Percentiles rank a stretch among this genome's conserved stretches.
Conservation (phyloP, 2,329 filamentous ascomycete species). For the Ceratocystis albifundus region DNA sequence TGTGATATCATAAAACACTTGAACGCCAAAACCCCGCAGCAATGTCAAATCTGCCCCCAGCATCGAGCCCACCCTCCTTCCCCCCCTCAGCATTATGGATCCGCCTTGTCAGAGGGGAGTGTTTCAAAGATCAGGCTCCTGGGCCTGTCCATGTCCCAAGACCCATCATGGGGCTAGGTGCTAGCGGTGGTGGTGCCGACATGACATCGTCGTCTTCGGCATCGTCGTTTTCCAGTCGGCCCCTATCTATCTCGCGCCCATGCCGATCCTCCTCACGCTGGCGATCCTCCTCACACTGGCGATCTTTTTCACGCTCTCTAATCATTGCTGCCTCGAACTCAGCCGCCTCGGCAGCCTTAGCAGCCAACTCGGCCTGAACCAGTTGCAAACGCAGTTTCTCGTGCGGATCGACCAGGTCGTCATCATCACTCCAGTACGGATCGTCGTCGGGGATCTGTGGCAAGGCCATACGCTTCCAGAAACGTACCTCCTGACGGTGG, state of each 20-base stretch:
- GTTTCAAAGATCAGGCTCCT: background rate
- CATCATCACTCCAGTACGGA: conserved; percentile 52
- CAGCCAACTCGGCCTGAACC: conserved; percentile 30
- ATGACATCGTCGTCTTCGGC: conserved; percentile 2
- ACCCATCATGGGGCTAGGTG: conserved; percentile 17
- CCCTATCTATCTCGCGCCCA: background rate
- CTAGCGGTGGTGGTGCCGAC: conserved; percentile 14
- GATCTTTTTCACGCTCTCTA: conserved; percentile 25
- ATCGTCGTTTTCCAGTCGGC: background rate
- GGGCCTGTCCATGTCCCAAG: background rate
- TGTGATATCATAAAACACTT: conserved; percentile 13
- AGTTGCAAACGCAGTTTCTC: conserved; percentile 46
- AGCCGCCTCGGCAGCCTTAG: conserved; percentile 31
- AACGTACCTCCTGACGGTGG: conserved; percentile 47
- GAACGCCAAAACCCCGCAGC: background rate
- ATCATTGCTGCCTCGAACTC: conserved; percentile 28
- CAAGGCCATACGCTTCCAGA: conserved; percentile 57
- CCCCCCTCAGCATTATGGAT: background rate
- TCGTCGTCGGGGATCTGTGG: conserved; percentile 49
- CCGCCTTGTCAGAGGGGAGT: background rate
- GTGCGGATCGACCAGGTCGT: conserved; percentile 49
- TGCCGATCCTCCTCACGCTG: background rate
- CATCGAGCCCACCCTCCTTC: background rate
- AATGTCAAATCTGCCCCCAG: too few species aligned
- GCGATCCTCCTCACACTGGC: background rate